A percentile compares a stretch with the other conserved stretches of the same genome.
phyloP scores from a whole-genome alignment of 305 asterid genomes.

The Withania somnifera region DNA sequence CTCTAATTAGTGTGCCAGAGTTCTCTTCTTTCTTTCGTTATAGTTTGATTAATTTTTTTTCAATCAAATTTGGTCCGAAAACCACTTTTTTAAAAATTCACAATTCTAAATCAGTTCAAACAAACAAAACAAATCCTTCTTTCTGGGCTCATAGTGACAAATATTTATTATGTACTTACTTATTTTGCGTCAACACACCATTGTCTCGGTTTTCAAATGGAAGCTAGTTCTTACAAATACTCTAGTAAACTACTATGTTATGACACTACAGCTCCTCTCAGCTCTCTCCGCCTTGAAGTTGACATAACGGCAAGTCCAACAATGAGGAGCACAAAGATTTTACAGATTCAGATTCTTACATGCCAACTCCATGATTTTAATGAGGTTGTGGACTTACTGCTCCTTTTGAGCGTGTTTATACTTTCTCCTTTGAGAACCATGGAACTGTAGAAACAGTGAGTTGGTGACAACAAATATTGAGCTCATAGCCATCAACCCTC shows the following conservation, averaged over 20 bases:
- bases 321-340: background rate
- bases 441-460: slow-evolving; percentile 78
- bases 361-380: background rate
- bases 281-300: background rate
- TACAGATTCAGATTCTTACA: background rate
- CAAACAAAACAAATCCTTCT: too few relatives aligned
- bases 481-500: slow-evolving; percentile 96
- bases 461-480: slow-evolving; percentile 81
- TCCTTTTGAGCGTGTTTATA: background rate
- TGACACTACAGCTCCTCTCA: background rate
- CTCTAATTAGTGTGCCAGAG: too few relatives aligned
- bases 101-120: too few relatives aligned
- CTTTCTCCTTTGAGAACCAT: slow-evolving; percentile 34
- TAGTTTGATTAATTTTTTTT: too few relatives aligned
- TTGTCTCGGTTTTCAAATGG: background rate
- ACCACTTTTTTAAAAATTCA: too few relatives aligned
- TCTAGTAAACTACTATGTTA: background rate
- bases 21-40: too few relatives aligned
- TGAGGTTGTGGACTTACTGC: background rate
- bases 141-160: too few relatives aligned
- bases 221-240: background rate
- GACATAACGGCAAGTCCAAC: background rate
- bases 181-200: background rate
- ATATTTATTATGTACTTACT: background rate
- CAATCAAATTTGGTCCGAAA: too few relatives aligned